Conservation (phyloP, 2,329 filamentous ascomycete genomes). For the Pseudovirgaria hyperparasitica region DNA sequence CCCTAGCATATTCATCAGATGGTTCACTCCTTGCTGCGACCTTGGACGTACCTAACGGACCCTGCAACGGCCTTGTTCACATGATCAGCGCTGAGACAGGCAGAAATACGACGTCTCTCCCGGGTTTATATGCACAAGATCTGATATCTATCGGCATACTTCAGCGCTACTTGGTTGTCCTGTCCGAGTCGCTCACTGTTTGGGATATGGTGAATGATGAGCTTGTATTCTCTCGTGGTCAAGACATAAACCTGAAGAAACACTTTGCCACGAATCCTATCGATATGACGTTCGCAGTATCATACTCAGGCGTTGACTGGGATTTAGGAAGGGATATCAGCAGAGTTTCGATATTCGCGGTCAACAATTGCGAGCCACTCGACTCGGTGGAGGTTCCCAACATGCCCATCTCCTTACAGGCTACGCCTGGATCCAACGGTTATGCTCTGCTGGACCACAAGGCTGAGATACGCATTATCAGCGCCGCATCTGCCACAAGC, state of each 20-base stretch:
- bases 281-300: conserved; percentile 30
- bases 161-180: conserved; percentile 58
- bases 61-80: conserved; percentile 51
- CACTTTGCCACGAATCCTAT: conserved; percentile 61
- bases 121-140: conserved; percentile 52
- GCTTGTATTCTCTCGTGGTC: conserved; percentile 51
- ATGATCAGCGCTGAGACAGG: conserved; percentile 64
- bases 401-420: conserved; percentile 52
- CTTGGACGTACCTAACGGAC: conserved; percentile 18
- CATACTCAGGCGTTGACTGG: conserved; percentile 22
- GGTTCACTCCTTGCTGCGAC: conserved; percentile 22
- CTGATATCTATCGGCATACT: conserved; percentile 59
- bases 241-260: conserved; percentile 28
- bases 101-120: conserved; percentile 51
- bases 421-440: conserved; percentile 52
- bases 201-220: conserved; percentile 77
- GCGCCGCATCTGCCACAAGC: conserved; percentile 17
- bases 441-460: conserved; percentile 66
- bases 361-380: conserved; percentile 45
- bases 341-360: conserved; percentile 54
- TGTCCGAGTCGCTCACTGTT: conserved; percentile 62
- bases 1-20: conserved; percentile 54
- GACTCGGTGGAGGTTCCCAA: conserved; percentile 42
- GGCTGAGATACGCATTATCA: conserved; percentile 50
- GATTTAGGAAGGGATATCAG: conserved; percentile 26